A percentile compares a stretch with the other conserved stretches of the same genome.
These are phyloP conservation scores for Trifolium fragiferum DNA, from an alignment of 306 rosid species.

Conservation along the genomic window DNA sequence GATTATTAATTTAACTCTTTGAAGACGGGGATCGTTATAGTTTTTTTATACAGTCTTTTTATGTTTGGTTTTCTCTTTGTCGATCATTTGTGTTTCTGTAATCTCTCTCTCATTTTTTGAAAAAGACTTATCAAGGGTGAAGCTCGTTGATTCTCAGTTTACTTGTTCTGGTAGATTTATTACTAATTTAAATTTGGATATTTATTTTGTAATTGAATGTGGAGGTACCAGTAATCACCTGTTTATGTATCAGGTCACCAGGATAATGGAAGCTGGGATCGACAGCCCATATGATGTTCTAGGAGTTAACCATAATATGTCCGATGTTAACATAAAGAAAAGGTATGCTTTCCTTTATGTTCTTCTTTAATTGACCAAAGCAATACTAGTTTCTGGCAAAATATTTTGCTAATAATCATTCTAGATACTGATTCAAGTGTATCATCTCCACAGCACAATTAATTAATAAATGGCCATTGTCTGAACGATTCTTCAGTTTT, in stretches of 20 bases:
- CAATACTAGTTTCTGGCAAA: conserved; percentile 19
- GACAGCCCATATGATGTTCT: conserved; percentile 82
- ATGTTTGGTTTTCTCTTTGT: background rate
- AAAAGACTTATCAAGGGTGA: background rate
- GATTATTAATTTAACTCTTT: conserved; percentile 7
- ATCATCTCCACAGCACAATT: background rate
- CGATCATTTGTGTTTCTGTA: conserved; percentile 1
- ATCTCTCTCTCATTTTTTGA: background rate
- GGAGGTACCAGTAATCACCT: conserved; percentile 30
- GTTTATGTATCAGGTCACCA: conserved; percentile 68
- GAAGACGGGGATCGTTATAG: background rate
- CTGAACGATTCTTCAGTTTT: conserved; percentile 28
- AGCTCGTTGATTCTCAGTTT: background rate
- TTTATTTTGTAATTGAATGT: conserved; percentile 32
- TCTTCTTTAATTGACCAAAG: background rate
- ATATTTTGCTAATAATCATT: conserved; percentile 11
- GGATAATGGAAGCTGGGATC: conserved; percentile 78
- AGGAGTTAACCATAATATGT: conserved; percentile 81
- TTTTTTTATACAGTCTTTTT: background rate
- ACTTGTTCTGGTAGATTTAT: conserved; percentile 23
- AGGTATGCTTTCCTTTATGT: conserved; percentile 51
- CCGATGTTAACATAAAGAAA: conserved; percentile 79
- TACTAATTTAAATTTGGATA: conserved; percentile 22
- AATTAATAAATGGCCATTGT: conserved; percentile 13
- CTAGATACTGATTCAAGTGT: conserved; percentile 8